Evolutionary conservation across 352 stramenopile genomes (phyloP), one percentile per base, ranked within the genome.

Genomic region (Globisporangium iwayamae): DNA sequence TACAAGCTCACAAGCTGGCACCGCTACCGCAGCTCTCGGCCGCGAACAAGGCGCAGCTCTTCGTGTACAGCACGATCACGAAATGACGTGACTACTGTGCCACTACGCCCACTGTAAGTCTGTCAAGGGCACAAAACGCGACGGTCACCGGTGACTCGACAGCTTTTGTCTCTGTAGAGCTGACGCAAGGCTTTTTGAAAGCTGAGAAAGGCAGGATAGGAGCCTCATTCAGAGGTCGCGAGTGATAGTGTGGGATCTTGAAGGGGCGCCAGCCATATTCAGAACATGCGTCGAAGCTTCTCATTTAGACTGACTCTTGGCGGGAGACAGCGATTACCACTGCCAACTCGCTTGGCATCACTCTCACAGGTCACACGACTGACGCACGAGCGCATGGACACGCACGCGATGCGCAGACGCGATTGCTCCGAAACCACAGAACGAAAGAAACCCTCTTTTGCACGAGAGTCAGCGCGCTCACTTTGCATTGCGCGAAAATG

Each of bases 261-360:
- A 43, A 56, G 3, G 13, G 51, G 30, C 9, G 28, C 18, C 14
- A 56, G 16, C 3, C 25, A 16, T 36, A n/a, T 32, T 22, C 22
- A 54, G 46, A 52, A 38, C n/a, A 57, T 43, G 30, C 51, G 18
- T 43, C 51, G 51, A 57, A 57, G 51, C 16, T 41, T 56, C 46
- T 2, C 46, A 30, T 7, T 52, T 25, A n/a, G 4, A 55, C 48
- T 22, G 25, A 38, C 25, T 32, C 48, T 46, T 46, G 9, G 13
- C 3, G 5, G 38, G 1, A 28, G 32, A 36, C 7, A 36, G 32
- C 7, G 32, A 36, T 9, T 36, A 5, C 32, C 32, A 8, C 32
- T 36, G 32, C 4, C 32, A 36, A 36, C 32, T 36, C 20, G 18
- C 8, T 32, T 53, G 46, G 2, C 36, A 41, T 14, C 36, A 20